A percentile compares a stretch with the other conserved stretches of the same genome.
phyloP scores from a whole-genome alignment of 2,329 filamentous ascomycete genomes.

The Fusarium keratoplasticum region DNA sequence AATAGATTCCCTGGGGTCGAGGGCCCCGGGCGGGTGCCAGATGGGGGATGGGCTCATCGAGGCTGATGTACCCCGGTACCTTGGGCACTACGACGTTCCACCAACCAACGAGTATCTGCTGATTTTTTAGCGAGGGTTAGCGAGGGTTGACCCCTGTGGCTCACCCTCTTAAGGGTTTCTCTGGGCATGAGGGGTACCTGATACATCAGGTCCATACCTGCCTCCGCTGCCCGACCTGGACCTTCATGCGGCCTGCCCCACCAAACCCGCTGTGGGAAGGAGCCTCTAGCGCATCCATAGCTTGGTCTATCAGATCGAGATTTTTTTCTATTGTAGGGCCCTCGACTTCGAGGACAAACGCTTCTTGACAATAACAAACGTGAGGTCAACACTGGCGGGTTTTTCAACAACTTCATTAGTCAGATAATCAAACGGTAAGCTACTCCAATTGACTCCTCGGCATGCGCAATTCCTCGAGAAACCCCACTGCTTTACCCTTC shows the following conservation, averaged over 20 bases:
- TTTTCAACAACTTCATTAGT: background rate
- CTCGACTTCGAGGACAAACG: constrained; percentile 10
- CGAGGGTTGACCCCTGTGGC: constrained; percentile 10
- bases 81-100: constrained; percentile 11
- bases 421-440: background rate
- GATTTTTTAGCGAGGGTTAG: background rate
- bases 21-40: background rate
- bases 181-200: constrained; percentile 4
- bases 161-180: background rate
- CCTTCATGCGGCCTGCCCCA: background rate
- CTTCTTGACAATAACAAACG: constrained; percentile 9
- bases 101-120: background rate
- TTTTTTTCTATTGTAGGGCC: constrained; percentile 22
- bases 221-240: background rate
- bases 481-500: constrained; percentile 3
- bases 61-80: constrained; percentile 24
- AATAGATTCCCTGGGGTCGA: constrained; percentile 21
- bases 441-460: background rate
- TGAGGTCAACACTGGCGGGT: background rate
- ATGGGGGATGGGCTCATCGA: constrained; percentile 6
- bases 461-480: background rate
- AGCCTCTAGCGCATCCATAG: constrained; percentile 13
- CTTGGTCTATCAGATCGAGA: constrained; percentile 22
- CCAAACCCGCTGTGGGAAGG: constrained; percentile 12
- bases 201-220: constrained; percentile 17